A percentile compares a stretch with the other conserved stretches of the same genome.
Evolutionary conservation across 345 rosid genomes (phyloP).

Genomic region (Rhodomyrtus tomentosa): DNA sequence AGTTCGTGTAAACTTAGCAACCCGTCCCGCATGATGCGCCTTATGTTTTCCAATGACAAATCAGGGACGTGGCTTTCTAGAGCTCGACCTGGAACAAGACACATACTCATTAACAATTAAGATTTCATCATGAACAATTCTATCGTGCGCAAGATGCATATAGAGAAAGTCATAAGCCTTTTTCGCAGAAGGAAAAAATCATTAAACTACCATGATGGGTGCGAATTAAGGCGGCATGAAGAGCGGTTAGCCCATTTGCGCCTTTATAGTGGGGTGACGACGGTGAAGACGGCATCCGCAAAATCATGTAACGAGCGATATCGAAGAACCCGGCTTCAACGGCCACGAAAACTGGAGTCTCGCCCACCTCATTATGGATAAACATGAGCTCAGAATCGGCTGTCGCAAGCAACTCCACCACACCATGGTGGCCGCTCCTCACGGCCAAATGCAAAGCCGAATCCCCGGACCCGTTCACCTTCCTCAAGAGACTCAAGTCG

Average conservation of each 20-base stretch:
- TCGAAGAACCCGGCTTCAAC: slow-evolving; percentile 7
- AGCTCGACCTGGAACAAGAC: background rate
- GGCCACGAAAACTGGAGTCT: slow-evolving; percentile 15
- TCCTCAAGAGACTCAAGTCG: slow-evolving; percentile 7
- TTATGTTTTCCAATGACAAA: background rate
- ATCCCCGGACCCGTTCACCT: slow-evolving; percentile 6
- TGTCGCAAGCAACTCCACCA: slow-evolving; percentile 8
- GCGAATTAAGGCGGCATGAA: background rate
- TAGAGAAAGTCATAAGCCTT: background rate
- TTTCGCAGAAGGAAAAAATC: background rate
- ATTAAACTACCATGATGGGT: background rate
- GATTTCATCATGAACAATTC: background rate
- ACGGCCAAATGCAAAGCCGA: slow-evolving; percentile 12
- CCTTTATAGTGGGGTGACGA: slow-evolving; percentile 4
- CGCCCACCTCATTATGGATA: background rate
- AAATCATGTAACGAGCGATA: slow-evolving; percentile 1
- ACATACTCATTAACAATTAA: background rate
- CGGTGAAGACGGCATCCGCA: background rate
- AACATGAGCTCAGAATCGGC: slow-evolving; percentile 1
- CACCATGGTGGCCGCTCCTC: slow-evolving; percentile 2
- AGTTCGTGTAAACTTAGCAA: background rate
- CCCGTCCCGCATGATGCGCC: background rate
- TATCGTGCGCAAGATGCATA: background rate
- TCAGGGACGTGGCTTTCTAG: background rate
- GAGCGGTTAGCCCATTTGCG: background rate